Base-by-base conservation (phyloP, 768 basidiomycete species). In the Multifurca ochricompacta region DNA sequence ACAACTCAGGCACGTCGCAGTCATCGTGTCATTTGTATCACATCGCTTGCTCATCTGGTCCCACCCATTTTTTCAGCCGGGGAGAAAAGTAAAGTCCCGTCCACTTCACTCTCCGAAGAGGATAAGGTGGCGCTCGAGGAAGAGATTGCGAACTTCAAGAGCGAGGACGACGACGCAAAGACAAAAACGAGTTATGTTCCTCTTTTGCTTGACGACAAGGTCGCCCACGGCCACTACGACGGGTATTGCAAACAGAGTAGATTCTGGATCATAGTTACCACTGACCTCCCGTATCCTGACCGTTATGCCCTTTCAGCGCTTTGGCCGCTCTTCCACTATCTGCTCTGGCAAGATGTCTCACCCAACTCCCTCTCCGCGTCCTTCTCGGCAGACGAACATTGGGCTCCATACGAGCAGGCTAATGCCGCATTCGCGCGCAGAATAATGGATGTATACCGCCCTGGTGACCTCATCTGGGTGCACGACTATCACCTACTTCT, bases 251-350 rank as follows among this genome's bases (percentile, higher is more conserved):
- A 99, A 69, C 85, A 87, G 65, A 95, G 92, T 94, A 63, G 69
- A 87, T 44, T 80, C 23, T 39, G 19, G 21, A 36, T 28, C 32
- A 3, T 31, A 9, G 13, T 8, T 49, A 34, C 50, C 3, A 23
- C n/a, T 13, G 49, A 21, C 10, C 31, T 39, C 46, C 18, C 25
- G n/a, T 9, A 14, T 47, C 27, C 45, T 48, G 3, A 37, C 36
- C n/a, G 19, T 10, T 23, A n/a, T 21, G 27, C 9, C 4, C 43
- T 23, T 35, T 10, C 63, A 95, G 92, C 85, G 35, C 82, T 99
- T 40, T 99, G 95, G 94, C 95, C 95, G 1, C 73, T 97, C 37
- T 96, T 98, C 80, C 96, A 98, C 72, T 98, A 98, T 68, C 81
- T 98, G 53, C 84, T 97, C 51, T 96, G 94, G 88, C 93, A 95